A percentile compares a stretch with the other conserved stretches of the same genome.
These are phyloP conservation scores for Coniochaeta hoffmannii DNA, from an alignment of 2,329 filamentous ascomycete species.

Conservation along the genomic window DNA sequence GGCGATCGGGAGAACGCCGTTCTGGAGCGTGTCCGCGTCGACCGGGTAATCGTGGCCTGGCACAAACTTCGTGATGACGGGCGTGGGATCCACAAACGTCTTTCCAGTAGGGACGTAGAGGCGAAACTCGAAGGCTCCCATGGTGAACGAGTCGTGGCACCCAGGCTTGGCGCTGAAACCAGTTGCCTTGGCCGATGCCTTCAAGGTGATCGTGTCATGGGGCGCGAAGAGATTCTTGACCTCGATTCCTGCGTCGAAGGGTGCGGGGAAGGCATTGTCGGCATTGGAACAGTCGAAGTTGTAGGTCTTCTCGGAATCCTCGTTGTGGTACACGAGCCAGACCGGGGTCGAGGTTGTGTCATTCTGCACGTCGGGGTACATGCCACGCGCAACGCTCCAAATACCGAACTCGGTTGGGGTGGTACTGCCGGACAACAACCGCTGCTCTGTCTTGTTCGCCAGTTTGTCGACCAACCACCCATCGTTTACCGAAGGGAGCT, in stretches of 20 bases:
- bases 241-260: slow-evolving; percentile 43
- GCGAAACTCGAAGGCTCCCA: slow-evolving; percentile 50
- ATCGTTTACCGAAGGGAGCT: slow-evolving; percentile 52
- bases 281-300: slow-evolving; percentile 42
- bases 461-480: slow-evolving; percentile 48
- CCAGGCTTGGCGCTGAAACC: slow-evolving; percentile 42
- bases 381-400: slow-evolving; percentile 51
- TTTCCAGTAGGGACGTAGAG: slow-evolving; percentile 47
- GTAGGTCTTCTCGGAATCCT: slow-evolving; percentile 27
- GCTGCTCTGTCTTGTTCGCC: slow-evolving; percentile 46
- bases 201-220: slow-evolving; percentile 47
- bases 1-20: slow-evolving; percentile 27
- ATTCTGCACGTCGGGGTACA: slow-evolving; percentile 42
- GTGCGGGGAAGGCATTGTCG: slow-evolving; percentile 43
- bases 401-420: slow-evolving; percentile 47
- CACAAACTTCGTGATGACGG: slow-evolving; percentile 50
- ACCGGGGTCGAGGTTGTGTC: slow-evolving; percentile 35
- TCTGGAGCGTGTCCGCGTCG: slow-evolving; percentile 27
- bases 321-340: slow-evolving; percentile 47
- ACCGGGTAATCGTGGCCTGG: slow-evolving; percentile 56
- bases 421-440: slow-evolving; percentile 44
- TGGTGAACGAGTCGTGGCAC: slow-evolving; percentile 43
- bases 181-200: slow-evolving; percentile 32
- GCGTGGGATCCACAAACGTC: slow-evolving; percentile 39
- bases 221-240: slow-evolving; percentile 59